Percentiles rank a stretch among this genome's conserved stretches.
Evolutionary conservation across 495 filamentous ascomycete genomes (phyloP).

Genomic region (Lineolata rhizophorae): DNA sequence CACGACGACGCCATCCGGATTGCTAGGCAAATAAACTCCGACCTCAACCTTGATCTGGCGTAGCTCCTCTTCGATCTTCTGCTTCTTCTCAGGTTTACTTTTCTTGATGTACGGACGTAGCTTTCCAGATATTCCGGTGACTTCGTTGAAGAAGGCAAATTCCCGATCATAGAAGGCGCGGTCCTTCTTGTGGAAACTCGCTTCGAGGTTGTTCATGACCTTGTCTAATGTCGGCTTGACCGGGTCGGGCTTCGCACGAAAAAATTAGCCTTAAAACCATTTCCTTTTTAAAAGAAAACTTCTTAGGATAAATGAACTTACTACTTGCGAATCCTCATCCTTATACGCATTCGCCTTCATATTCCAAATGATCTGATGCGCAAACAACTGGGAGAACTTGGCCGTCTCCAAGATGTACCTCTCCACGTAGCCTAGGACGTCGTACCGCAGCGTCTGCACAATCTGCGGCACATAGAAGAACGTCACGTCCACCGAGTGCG

Average conservation of each 20-base stretch:
- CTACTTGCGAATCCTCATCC: constrained; percentile 77
- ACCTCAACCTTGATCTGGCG: constrained; percentile 92
- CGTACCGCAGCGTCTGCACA: constrained; percentile 88
- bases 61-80: constrained; percentile 96
- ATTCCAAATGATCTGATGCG: constrained; percentile 99
- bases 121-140: constrained; percentile 87
- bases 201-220: constrained; percentile 63
- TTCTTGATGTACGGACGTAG: constrained; percentile 82
- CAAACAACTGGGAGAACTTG: constrained; percentile 87
- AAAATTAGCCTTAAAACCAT: too few relatives aligned
- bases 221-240: constrained; percentile 85
- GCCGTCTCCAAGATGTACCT: constrained; percentile 91
- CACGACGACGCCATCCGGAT: constrained; percentile 89
- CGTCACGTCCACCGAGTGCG: constrained; percentile 81
- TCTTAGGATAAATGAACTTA: constrained; percentile 24
- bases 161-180: constrained; percentile 80
- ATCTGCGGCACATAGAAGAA: constrained; percentile 99
- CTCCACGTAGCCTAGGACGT: constrained; percentile 84
- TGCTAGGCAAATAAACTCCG: constrained; percentile 90
- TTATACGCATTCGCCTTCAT: constrained; percentile 99
- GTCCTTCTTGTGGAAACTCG: constrained; percentile 60
- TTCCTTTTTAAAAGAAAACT: neutral
- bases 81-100: constrained; percentile 90
- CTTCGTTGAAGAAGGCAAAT: constrained; percentile 93
- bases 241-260: constrained; percentile 49